Base-by-base conservation (phyloP, 371 early-diverging fungal species). In the Syncephalastrum monosporum region DNA sequence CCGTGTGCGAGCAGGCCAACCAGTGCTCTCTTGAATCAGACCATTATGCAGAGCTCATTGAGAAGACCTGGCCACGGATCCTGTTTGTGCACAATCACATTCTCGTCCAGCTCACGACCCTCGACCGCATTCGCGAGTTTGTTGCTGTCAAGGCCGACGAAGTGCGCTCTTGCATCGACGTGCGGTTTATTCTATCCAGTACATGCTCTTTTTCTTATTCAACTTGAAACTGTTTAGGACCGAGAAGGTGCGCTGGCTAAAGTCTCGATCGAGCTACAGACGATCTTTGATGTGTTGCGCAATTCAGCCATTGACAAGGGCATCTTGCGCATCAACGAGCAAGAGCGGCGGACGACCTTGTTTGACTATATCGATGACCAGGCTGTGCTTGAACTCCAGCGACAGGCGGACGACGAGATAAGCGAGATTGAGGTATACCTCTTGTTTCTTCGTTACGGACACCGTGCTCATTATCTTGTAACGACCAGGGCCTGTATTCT, bases 331-430 rank as follows among this genome's bases (percentile, higher is more conserved):
- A 56, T 65, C n/a, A 79, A 71, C 45, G 21, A 54, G 4, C 61
- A 68, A 38, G 45, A 24, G 17, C 45, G 27, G 13, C 46, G 50
- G n/a, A 56, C 52, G 3, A 71, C 72, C 4, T 47, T 79, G 12
- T 79, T 76, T 57, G 69, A 76, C 43, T 74, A 76, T 44, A 79
- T 79, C 24, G 72, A 76, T 24, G 77, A 79, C 47, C 72, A 76
- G 55, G 75, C 69, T 1, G 75, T 79, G 7, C 62, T 74, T 19
- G 75, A 79, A 19, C 29, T 79, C 29, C 76, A 76, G 62, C 58
- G 68, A 53, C 72, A 65, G 33, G 73, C 77, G 1, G 74, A 76
- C 49, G 74, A 73, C 54, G 71, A 76, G 61, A 74, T 79, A 55
- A 67, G 72, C 2, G 72, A 75, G 43, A 68, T 75, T 15, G 79